Evolutionary conservation across 139 green algal genomes (phyloP), one percentile per base, ranked within the genome.

Genomic region (Astrephomene gubernaculifera): DNA sequence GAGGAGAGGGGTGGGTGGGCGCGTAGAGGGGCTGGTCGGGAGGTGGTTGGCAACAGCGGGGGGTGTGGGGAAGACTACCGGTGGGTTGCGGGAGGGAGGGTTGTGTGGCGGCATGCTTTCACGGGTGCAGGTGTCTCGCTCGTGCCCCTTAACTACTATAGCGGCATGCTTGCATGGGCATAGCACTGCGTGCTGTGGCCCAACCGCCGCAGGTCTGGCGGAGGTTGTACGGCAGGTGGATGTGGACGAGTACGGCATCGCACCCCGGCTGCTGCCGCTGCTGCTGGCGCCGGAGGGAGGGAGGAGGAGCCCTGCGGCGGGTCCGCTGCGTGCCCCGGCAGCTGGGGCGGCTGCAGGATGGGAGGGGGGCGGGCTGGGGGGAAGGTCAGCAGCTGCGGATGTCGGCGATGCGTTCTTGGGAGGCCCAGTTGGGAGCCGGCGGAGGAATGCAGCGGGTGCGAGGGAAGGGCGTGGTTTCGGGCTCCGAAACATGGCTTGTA

Each of bases 221-320:
- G 43, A 36, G 78, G 43, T 84, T 61, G 41, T 74, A 0, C 43
- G 61, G 1, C 78, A 84, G 41, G 2, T 67, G 31, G 43, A 84
- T 8, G 63, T 84, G 78, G 78, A 84, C 33, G 78, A 84, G 63
- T 0, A 12, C 9, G 78, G 78, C 31, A 39, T 84, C 9, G 63
- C 63, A 17, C 38, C 27, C 27, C 61, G n/a, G 25, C 41, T 84
- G 78, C 43, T 84, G 78, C 41, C 22, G 9, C 78, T 84, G 69
- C 68, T 74, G 43, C 52, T 69, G 73, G 73, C 73, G 45, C 45
- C 45, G 31, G 71, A 67, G 19, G 38, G 38, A n/a, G n/a, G n/a
- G n/a, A n/a, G n/a, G n/a, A n/a, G n/a, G n/a, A n/a, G n/a, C n/a
- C n/a, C n/a, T n/a, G n/a, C n/a, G n/a, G n/a, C n/a, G n/a, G n/a